Conservation (phyloP, 2,329 filamentous ascomycete genomes). For the Fusarium sp. region DNA sequence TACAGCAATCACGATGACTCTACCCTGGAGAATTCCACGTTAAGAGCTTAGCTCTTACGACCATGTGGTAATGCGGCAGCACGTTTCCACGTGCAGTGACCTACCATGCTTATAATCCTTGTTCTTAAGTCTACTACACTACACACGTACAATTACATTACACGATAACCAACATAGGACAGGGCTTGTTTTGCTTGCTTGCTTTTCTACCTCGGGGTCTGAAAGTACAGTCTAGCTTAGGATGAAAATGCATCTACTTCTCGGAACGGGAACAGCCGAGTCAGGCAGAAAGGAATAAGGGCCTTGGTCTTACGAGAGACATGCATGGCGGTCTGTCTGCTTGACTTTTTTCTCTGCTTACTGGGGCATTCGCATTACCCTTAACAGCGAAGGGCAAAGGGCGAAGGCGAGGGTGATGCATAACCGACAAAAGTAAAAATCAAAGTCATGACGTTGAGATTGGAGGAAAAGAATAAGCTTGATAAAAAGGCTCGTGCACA, state of each 20-base stretch:
- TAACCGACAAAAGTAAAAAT: slow-evolving; percentile 6
- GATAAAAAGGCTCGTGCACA: slow-evolving; percentile 6
- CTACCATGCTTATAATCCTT: not conserved
- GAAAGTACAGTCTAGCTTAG: not conserved
- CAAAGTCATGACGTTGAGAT: slow-evolving; percentile 35
- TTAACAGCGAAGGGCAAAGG: not conserved
- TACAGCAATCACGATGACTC: not conserved
- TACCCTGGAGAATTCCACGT: not conserved
- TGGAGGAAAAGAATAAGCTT: slow-evolving; percentile 28
- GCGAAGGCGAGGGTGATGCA: slow-evolving; percentile 9
- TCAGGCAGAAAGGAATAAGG: not conserved
- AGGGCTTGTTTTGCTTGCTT: not conserved
- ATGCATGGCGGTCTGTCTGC: slow-evolving; percentile 1
- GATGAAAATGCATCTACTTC: not conserved
- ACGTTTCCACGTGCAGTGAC: slow-evolving; percentile 9
- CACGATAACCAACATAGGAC: not conserved
- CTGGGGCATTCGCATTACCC: not conserved
- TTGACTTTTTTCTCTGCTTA: not conserved
- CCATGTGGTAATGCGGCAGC: slow-evolving; percentile 9
- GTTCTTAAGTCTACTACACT: not conserved
- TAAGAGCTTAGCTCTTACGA: not conserved
- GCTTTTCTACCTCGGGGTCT: not conserved
- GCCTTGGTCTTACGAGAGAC: slow-evolving; percentile 10
- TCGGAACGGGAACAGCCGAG: slow-evolving; percentile 34
- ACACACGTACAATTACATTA: not conserved